phyloP scores from a whole-genome alignment of 78 protist genomes.

The Dictyostelium citrinum region DNA sequence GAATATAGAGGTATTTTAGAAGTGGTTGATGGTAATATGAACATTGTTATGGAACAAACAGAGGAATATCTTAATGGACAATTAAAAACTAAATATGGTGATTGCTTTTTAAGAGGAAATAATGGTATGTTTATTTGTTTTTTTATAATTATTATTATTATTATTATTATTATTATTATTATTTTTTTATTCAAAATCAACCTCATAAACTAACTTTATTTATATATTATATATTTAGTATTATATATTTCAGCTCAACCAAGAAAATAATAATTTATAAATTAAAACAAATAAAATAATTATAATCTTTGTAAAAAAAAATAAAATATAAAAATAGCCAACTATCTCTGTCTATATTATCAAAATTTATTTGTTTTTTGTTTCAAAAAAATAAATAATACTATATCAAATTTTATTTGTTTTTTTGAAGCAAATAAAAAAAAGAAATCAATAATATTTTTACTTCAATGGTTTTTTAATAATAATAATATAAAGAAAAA shows the following conservation, averaged over 20 bases:
- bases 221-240: background rate
- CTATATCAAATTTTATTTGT: too few species aligned
- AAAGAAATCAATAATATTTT: too few species aligned
- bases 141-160: too few species aligned
- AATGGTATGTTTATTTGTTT: constrained; percentile 84
- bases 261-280: background rate
- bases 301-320: background rate
- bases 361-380: background rate
- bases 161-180: background rate
- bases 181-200: background rate
- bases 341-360: background rate
- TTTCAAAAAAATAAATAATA: too few species aligned
- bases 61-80: constrained; percentile 94
- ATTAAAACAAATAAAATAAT: background rate
- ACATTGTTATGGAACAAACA: constrained; percentile 97
- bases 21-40: constrained; percentile 96
- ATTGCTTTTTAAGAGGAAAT: constrained; percentile 96
- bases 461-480: too few species aligned
- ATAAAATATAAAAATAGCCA: background rate
- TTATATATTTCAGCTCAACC: constrained; percentile 80
- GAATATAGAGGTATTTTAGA: constrained; percentile 96
- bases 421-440: too few species aligned
- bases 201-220: background rate
- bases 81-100: constrained; percentile 91
- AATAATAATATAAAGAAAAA: too few species aligned